Evolutionary conservation across 2,329 filamentous ascomycete genomes (phyloP).

Genomic region (Fusarium azukiicola): DNA sequence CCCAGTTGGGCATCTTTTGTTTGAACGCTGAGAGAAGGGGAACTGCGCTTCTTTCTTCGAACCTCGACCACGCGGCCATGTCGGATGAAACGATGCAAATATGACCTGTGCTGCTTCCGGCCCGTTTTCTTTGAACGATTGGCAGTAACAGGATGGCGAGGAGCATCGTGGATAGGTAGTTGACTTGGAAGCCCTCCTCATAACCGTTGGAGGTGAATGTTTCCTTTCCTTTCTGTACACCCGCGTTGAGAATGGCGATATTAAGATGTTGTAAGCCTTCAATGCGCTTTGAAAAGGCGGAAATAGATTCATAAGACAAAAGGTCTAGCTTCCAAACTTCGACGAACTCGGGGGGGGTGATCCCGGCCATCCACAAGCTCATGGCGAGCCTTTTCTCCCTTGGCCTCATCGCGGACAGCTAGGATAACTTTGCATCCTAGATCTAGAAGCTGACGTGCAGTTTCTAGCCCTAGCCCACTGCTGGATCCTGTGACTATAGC

Average conservation of each 20-base stretch:
- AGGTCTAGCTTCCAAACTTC: constrained; percentile 12
- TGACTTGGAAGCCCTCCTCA: not conserved
- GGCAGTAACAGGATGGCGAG: not conserved
- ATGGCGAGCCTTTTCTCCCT: not conserved
- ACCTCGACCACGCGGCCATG: not conserved
- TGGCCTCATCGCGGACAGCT: not conserved
- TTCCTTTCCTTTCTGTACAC: not conserved
- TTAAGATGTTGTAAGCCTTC: not conserved
- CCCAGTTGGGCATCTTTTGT: not conserved
- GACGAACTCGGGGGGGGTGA: not conserved
- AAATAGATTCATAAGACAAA: not conserved
- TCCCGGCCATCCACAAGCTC: not conserved
- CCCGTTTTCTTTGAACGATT: not conserved
- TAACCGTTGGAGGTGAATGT: not conserved
- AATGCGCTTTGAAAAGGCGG: not conserved
- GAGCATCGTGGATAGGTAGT: not conserved
- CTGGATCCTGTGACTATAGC: not conserved
- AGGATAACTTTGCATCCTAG: not conserved
- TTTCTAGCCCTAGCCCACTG: not conserved
- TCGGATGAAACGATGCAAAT: constrained; percentile 7
- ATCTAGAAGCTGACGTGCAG: not conserved
- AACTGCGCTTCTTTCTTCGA: not conserved
- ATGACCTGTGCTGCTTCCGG: not conserved
- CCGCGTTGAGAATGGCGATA: constrained; percentile 7
- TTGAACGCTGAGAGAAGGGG: constrained; percentile 4